These are phyloP conservation scores for Pythium scleroteichum DNA, from an alignment of 352 stramenopile genomes.

Conservation along the genomic window DNA sequence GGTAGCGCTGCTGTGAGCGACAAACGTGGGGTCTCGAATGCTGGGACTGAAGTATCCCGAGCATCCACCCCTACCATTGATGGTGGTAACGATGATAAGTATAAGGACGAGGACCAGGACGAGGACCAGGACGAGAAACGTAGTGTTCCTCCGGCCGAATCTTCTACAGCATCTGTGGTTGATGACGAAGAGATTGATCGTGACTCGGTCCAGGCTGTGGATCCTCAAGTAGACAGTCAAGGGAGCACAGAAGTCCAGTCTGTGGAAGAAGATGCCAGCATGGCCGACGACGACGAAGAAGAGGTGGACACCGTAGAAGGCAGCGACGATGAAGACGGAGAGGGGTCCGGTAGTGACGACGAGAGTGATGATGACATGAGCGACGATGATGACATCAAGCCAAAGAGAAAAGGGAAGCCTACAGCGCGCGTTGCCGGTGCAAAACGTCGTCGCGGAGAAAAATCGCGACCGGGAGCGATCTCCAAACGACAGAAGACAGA, in stretches of 20 bases:
- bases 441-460: neutral
- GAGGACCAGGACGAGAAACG: slow-evolving; percentile 3
- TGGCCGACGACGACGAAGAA: slow-evolving; percentile 21
- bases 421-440: neutral
- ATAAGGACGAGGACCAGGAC: neutral
- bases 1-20: neutral
- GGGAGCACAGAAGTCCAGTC: neutral
- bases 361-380: slow-evolving; percentile 37
- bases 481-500: slow-evolving; percentile 7
- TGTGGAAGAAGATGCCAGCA: slow-evolving; percentile 11
- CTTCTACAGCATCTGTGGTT: neutral
- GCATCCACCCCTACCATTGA: slow-evolving; percentile 12
- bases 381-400: slow-evolving; percentile 36
- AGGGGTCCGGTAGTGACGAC: slow-evolving; percentile 25
- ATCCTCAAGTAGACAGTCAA: neutral
- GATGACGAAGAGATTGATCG: neutral
- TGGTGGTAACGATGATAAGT: slow-evolving; percentile 1
- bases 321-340: slow-evolving; percentile 34
- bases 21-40: slow-evolving; percentile 22
- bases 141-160: neutral
- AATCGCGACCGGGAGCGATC: neutral
- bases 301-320: slow-evolving; percentile 30
- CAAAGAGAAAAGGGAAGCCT: slow-evolving; percentile 2
- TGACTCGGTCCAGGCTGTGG: neutral
- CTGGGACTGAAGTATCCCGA: slow-evolving; percentile 7